Evolutionary conservation across 2,329 filamentous ascomycete species (phyloP).

Genomic region (Pyrenophora tritici-repentis): DNA sequence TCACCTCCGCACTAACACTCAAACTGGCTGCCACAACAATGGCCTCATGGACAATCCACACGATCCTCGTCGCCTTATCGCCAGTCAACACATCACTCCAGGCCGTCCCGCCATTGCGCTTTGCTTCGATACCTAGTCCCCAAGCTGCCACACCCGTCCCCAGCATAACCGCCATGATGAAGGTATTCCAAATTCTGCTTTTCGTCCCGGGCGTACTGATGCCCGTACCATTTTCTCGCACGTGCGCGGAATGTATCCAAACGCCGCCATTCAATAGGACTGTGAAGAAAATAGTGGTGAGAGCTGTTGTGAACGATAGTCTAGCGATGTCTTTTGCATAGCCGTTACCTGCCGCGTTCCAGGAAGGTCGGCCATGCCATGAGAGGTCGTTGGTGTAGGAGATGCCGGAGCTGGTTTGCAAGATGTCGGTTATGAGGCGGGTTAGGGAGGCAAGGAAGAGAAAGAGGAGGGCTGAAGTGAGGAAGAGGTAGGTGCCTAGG

Average conservation of each 20-base stretch:
- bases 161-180: conserved; percentile 9
- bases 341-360: neutral
- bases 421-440: conserved; percentile 8
- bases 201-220: conserved; percentile 1
- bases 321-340: neutral
- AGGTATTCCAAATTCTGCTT: conserved; percentile 5
- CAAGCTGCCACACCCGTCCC: conserved; percentile 8
- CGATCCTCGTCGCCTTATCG: neutral
- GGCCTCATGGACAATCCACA: conserved; percentile 8
- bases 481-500: conserved; percentile 11
- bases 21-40: conserved; percentile 7
- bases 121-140: conserved; percentile 1
- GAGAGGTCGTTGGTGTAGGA: conserved; percentile 1
- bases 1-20: conserved; percentile 6
- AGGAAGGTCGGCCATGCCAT: conserved; percentile 3
- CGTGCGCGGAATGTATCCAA: conserved; percentile 9
- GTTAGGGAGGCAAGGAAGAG: conserved; percentile 8
- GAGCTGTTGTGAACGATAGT: conserved; percentile 2
- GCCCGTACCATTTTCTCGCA: conserved; percentile 7
- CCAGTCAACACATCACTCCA: conserved; percentile 3
- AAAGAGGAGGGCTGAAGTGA: conserved; percentile 4
- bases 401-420: conserved; percentile 5
- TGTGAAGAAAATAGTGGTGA: conserved; percentile 7
- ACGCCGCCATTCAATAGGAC: conserved; percentile 7
- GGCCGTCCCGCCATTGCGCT: neutral